A percentile compares a stretch with the other conserved stretches of the same genome.
phyloP scores from a whole-genome alignment of 1,284 basidiomycete species.

The Moesziomyces sp. region DNA sequence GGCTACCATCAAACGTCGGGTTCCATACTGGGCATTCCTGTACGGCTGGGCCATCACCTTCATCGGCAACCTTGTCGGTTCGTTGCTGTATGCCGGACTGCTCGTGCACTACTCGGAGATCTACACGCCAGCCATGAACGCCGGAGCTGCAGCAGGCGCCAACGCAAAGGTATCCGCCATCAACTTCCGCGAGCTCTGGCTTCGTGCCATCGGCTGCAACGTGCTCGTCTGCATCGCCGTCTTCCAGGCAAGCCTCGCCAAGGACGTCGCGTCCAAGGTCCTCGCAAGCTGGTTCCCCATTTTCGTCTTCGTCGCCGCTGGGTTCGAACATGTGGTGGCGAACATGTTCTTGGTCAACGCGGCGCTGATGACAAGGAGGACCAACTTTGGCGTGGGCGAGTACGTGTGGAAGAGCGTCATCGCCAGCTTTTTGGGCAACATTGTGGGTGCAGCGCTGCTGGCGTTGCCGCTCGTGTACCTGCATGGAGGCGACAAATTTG shows the following conservation, averaged over 20 bases:
- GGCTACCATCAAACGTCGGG: conserved; percentile 52
- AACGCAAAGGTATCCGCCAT: conserved; percentile 41
- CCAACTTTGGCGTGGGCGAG: conserved; percentile 67
- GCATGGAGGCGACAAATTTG: conserved; percentile 52
- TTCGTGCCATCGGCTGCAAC: conserved; percentile 81
- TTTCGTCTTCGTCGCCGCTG: conserved; percentile 76
- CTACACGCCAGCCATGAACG: conserved; percentile 42
- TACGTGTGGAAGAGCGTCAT: conserved; percentile 80
- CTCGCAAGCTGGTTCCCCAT: conserved; percentile 80
- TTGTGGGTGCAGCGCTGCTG: conserved; percentile 74
- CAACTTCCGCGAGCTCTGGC: conserved; percentile 73
- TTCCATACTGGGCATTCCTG: conserved; percentile 56
- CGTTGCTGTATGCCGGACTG: conserved; percentile 77
- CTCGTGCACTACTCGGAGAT: conserved; percentile 67
- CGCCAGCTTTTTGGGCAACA: conserved; percentile 77
- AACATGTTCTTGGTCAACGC: conserved; percentile 77
- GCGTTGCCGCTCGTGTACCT: conserved; percentile 68
- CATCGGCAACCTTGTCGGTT: conserved; percentile 78
- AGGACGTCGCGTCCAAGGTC: conserved; percentile 79
- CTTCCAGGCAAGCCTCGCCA: conserved; percentile 81
- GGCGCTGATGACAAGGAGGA: conserved; percentile 68
- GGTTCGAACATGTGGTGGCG: conserved; percentile 75
- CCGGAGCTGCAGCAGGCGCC: conserved; percentile 34
- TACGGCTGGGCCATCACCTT: conserved; percentile 72
- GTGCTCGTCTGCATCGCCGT: conserved; percentile 82